Conservation (phyloP, 345 rosid species). For the Gossypium ekmanianum region DNA sequence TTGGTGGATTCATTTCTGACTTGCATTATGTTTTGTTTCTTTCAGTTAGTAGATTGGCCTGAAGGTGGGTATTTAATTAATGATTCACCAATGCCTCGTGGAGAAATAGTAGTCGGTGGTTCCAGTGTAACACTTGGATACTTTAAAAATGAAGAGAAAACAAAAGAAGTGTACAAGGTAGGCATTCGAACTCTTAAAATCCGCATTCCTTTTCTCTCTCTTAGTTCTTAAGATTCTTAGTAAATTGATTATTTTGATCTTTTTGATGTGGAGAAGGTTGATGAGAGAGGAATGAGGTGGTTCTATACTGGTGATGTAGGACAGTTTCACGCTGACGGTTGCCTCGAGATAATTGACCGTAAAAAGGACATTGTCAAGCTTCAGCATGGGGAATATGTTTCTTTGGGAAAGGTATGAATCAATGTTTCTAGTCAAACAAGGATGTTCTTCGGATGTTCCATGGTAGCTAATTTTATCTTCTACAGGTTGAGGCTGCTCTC, state of each 20-base stretch:
- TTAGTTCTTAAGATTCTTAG: neutral
- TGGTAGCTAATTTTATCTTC: slow-evolving; percentile 18
- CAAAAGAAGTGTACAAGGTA: slow-evolving; percentile 88
- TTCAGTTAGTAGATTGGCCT: slow-evolving; percentile 77
- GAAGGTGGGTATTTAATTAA: slow-evolving; percentile 81
- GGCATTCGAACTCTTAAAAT: slow-evolving; percentile 11
- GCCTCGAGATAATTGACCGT: slow-evolving; percentile 96
- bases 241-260: neutral
- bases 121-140: slow-evolving; percentile 88
- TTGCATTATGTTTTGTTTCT: slow-evolving; percentile 3
- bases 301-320: slow-evolving; percentile 98
- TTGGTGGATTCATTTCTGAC: neutral
- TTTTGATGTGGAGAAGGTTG: slow-evolving; percentile 51
- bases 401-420: slow-evolving; percentile 80
- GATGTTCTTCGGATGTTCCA: neutral
- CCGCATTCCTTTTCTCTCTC: neutral
- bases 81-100: slow-evolving; percentile 89
- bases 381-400: slow-evolving; percentile 98
- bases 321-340: slow-evolving; percentile 85
- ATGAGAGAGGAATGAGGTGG: slow-evolving; percentile 93
- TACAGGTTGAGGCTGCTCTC: slow-evolving; percentile 90
- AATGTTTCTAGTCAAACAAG: slow-evolving; percentile 7
- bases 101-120: slow-evolving; percentile 95
- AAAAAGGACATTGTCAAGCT: slow-evolving; percentile 97
- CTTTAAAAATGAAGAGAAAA: slow-evolving; percentile 86